A percentile compares a stretch with the other conserved stretches of the same genome.
These are phyloP conservation scores for Theileria parva DNA, from an alignment of 169 alveolate species.

Conservation along the genomic window DNA sequence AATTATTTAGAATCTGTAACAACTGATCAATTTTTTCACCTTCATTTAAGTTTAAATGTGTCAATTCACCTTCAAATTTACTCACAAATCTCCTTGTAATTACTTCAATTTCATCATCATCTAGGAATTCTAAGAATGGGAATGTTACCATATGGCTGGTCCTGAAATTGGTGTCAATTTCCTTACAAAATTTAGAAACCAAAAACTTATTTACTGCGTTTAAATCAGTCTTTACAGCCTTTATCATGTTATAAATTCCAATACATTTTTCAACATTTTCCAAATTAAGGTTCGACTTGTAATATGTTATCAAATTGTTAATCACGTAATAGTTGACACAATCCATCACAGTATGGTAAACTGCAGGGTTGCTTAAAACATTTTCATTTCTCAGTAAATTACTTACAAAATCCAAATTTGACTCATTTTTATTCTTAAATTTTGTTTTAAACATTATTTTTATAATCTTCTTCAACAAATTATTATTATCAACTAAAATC, in stretches of 20 bases:
- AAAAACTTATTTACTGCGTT: not conserved
- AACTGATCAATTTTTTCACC: constrained; percentile 1
- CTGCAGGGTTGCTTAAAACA: not conserved
- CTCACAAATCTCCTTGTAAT: not conserved
- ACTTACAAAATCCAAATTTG: not conserved
- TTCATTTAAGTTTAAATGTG: not conserved
- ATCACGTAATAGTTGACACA: not conserved
- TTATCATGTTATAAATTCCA: not conserved
- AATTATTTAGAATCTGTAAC: not conserved
- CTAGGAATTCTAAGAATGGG: constrained; percentile 42
- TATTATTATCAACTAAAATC: not conserved
- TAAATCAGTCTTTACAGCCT: not conserved
- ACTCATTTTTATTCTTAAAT: not conserved
- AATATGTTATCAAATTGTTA: constrained; percentile 18
- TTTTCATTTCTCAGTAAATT: not conserved
- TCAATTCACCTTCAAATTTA: not conserved
- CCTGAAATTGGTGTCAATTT: not conserved
- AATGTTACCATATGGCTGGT: constrained; percentile 29
- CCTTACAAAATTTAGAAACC: not conserved
- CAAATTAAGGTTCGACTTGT: constrained; percentile 25
- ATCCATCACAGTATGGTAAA: not conserved
- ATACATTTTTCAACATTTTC: constrained; percentile 40
- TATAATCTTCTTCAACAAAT: not conserved
- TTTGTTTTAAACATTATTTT: not conserved
- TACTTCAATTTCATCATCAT: not conserved